Evolutionary conservation across 2,329 filamentous ascomycete species (phyloP), one percentile per base, ranked within the genome.

Genomic region (Monilinia fructicola): DNA sequence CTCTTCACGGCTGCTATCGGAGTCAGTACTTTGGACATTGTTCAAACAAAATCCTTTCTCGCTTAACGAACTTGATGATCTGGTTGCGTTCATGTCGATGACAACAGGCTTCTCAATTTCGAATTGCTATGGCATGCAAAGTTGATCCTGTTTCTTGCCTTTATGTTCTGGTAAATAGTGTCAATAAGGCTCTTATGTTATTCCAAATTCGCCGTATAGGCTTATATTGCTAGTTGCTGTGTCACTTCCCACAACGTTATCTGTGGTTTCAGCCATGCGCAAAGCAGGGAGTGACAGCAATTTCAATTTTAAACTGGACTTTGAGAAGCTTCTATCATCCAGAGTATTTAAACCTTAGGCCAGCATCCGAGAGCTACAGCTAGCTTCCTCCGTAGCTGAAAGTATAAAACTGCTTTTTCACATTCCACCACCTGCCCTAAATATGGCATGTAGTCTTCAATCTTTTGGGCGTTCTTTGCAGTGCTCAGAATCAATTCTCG

Each of bases 1-100:
- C 23, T 46, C 14, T 48, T 71, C 1, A 40, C 52, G 48, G 65
- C 67, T 18, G 64, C 66, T 28, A 59, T 52, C 18, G 42, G 55
- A 26, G 46, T 40, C 66, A 68, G 42, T 70, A 71, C 26, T 60
- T 70, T 71, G 68, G 68, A 67, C 46, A 6, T 10, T 70, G 1
- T 46, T 69, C 16, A 66, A 67, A 42, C 48, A 52, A 12, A 66
- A 67, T 18, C 23, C 67, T 3, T 65, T 67, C 21, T 44, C 54
- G 31, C 42, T 70, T 21, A 56, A 62, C 4, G 65, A 52, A 18
- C 18, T 72, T 10, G 67, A 72, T 46, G 66, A 65, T 14, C 14
- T 72, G 1, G 67, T 70, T 58, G 23, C 64, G 4, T 28, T 68
- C 1, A 70, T 65, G 2, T 54, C 65, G 7, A 61, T 68, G 50